Percentiles rank a stretch among this genome's conserved stretches.
phyloP scores from a whole-genome alignment of 805 yeast genomes.

The Yarrowia sp. region DNA sequence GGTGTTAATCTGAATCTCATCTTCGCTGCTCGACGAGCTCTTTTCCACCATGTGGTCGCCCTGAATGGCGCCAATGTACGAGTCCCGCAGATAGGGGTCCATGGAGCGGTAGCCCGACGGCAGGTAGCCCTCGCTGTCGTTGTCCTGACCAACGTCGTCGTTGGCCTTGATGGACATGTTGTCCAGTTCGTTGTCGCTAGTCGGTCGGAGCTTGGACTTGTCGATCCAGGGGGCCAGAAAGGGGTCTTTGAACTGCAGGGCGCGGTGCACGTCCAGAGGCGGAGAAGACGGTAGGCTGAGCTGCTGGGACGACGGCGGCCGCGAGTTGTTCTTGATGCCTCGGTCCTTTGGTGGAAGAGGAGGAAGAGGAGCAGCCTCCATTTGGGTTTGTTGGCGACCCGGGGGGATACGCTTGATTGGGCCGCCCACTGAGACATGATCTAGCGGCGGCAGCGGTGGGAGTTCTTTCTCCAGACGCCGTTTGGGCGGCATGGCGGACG shows the following conservation, averaged over 20 bases:
- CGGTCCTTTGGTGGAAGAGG: constrained; percentile 15
- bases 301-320: background rate
- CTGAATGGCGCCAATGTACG: constrained; percentile 29
- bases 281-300: constrained; percentile 13
- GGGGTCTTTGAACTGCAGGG: constrained; percentile 36
- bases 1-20: constrained; percentile 16
- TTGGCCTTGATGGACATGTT: constrained; percentile 30
- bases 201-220: constrained; percentile 2
- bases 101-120: constrained; percentile 32
- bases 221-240: constrained; percentile 33
- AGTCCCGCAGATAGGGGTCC: constrained; percentile 30
- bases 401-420: constrained; percentile 30
- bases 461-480: constrained; percentile 22
- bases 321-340: background rate
- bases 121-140: constrained; percentile 4
- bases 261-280: constrained; percentile 16
- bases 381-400: constrained; percentile 26
- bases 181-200: constrained; percentile 27
- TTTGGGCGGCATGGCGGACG: constrained; percentile 21
- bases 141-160: constrained; percentile 28
- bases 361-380: background rate
- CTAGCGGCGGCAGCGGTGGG: constrained; percentile 27
- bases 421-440: constrained; percentile 17
- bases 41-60: constrained; percentile 29
- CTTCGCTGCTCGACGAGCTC: constrained; percentile 20